Evolutionary conservation across 2,329 filamentous ascomycete genomes (phyloP).

Genomic region (Gnomoniopsis smithogilvyi): DNA sequence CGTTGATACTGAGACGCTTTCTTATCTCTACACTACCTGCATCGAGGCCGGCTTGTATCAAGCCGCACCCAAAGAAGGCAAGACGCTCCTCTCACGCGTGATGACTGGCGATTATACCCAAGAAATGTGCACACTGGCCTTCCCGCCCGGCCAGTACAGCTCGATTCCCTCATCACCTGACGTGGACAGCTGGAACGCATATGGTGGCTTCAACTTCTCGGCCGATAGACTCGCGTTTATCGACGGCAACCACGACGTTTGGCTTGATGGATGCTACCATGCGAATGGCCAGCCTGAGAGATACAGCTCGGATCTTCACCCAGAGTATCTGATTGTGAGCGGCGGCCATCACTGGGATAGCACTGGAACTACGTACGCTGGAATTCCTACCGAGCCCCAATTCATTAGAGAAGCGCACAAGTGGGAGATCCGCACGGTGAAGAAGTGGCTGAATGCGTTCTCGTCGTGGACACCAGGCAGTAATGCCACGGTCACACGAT

Average conservation of each 20-base stretch:
- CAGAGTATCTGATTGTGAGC: conserved; percentile 46
- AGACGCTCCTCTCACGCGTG: conserved; percentile 44
- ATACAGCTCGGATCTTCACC: conserved; percentile 39
- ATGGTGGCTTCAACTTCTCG: conserved; percentile 43
- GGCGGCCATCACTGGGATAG: conserved; percentile 52
- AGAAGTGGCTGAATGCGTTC: conserved; percentile 37
- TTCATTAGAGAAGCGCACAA: conserved; percentile 48
- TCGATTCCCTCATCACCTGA: conserved; percentile 40
- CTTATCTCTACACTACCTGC: conserved; percentile 49
- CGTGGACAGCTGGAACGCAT: conserved; percentile 38
- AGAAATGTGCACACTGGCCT: conserved; percentile 54
- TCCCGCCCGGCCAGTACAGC: conserved; percentile 43
- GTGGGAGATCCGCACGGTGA: conserved; percentile 51
- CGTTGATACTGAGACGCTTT: conserved; percentile 36
- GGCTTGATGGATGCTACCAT: conserved; percentile 50
- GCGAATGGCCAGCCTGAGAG: conserved; percentile 37
- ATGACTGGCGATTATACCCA: conserved; percentile 48
- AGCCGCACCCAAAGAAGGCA: conserved; percentile 39
- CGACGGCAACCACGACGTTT: conserved; percentile 50
- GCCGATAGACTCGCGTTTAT: conserved; percentile 48
- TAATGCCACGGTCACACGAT: background rate
- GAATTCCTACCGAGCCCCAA: conserved; percentile 42
- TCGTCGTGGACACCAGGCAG: conserved; percentile 20
- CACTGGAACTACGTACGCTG: conserved; percentile 30
- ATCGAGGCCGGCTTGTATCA: conserved; percentile 48